A percentile compares a stretch with the other conserved stretches of the same genome.
phyloP scores from a whole-genome alignment of 768 basidiomycete genomes.

The Mrakia hoshinonis region DNA sequence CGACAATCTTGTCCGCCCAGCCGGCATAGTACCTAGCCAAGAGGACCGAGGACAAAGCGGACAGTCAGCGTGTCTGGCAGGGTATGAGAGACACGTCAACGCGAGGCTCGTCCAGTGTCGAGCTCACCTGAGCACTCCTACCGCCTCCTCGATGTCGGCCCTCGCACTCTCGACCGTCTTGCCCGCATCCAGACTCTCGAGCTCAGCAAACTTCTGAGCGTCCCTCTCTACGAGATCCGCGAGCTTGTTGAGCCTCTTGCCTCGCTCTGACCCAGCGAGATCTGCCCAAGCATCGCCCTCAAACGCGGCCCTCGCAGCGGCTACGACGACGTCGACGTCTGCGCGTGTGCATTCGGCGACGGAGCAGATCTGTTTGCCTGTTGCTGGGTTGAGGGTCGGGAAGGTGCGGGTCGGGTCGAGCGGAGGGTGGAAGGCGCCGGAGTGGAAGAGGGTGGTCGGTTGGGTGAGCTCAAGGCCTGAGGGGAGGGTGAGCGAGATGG shows the following conservation, averaged over 20 bases:
- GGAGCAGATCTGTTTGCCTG: background rate
- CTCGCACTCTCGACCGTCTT: background rate
- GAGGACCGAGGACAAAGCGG: background rate
- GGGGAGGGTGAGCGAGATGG: background rate
- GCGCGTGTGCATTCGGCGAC: background rate
- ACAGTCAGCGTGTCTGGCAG: no score
- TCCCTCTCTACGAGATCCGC: constrained; percentile 46
- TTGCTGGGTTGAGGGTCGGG: constrained; percentile 9
- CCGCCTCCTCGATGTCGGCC: background rate
- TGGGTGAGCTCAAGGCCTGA: background rate
- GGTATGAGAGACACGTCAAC: no score
- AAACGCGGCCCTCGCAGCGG: constrained; percentile 41
- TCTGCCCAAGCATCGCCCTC: constrained; percentile 39
- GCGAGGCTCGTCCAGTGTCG: no score
- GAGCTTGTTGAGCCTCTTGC: constrained; percentile 70
- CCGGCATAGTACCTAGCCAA: constrained; percentile 13
- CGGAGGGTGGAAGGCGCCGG: background rate
- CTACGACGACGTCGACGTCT: constrained; percentile 36
- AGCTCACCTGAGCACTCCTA: constrained; percentile 4
- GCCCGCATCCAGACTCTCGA: constrained; percentile 12
- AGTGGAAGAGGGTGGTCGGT: constrained; percentile 1
- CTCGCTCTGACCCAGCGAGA: constrained; percentile 52
- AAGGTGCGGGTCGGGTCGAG: background rate
- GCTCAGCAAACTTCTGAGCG: background rate
- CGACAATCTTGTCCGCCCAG: constrained; percentile 12